phyloP scores from a whole-genome alignment of 148 eudicot species.

The Salicornia ramosissima region DNA sequence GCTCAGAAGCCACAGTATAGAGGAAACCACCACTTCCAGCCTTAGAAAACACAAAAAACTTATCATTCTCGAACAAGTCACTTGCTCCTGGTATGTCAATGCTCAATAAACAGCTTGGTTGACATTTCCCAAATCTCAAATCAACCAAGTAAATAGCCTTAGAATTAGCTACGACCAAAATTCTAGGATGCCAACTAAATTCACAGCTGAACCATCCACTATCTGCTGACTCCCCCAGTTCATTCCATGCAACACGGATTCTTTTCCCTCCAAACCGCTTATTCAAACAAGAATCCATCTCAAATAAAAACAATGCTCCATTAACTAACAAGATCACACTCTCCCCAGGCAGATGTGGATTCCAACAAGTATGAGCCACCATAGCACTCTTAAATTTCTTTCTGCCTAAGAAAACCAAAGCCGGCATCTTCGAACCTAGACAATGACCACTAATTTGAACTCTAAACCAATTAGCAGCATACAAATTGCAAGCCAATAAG shows the following conservation, averaged over 20 bases:
- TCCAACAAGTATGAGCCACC: slow-evolving; percentile 75
- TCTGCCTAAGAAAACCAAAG: slow-evolving; percentile 34
- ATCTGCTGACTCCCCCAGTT: slow-evolving; percentile 16
- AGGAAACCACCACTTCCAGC: slow-evolving; percentile 50
- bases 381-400: slow-evolving; percentile 43
- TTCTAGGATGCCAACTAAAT: slow-evolving; percentile 76
- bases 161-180: slow-evolving; percentile 53
- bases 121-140: slow-evolving; percentile 41
- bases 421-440: slow-evolving; percentile 26
- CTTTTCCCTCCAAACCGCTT: slow-evolving; percentile 34
- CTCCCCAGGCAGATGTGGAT: slow-evolving; percentile 60
- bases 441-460: slow-evolving; percentile 30
- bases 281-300: slow-evolving; percentile 31
- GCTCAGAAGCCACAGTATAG: slow-evolving; percentile 50
- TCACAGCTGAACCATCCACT: slow-evolving; percentile 74
- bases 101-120: slow-evolving; percentile 43
- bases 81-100: slow-evolving; percentile 26
- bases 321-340: slow-evolving; percentile 56
- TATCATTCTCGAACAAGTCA: slow-evolving; percentile 32
- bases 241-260: slow-evolving; percentile 42
- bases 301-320: slow-evolving; percentile 63
- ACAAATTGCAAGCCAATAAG: slow-evolving; percentile 52
- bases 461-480: slow-evolving; percentile 55
- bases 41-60: slow-evolving; percentile 51
- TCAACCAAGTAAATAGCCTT: slow-evolving; percentile 62